phyloP scores from a whole-genome alignment of 768 basidiomycete genomes.

The Leccinum uliginosum region DNA sequence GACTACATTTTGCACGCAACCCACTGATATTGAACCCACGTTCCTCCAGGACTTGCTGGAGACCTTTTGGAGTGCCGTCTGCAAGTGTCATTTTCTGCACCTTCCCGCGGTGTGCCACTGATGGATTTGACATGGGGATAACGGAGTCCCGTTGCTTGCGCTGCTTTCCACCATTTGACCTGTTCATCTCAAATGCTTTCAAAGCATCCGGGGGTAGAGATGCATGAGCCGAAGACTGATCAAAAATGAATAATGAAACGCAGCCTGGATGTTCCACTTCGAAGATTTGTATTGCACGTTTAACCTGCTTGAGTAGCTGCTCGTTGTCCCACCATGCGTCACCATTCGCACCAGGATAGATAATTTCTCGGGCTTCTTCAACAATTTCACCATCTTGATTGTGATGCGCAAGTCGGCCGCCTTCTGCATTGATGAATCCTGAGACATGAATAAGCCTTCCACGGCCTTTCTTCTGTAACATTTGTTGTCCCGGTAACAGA shows the following conservation, averaged over 20 bases:
- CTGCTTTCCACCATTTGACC: conserved; percentile 18
- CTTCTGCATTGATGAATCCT: conserved; percentile 35
- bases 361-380: conserved; percentile 22
- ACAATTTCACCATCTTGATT: conserved; percentile 20
- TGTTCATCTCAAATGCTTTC: conserved; percentile 25
- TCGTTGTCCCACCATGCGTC: conserved; percentile 7
- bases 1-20: background rate
- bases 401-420: conserved; percentile 25
- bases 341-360: conserved; percentile 17
- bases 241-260: conserved; percentile 12
- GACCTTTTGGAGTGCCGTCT: background rate
- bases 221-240: conserved; percentile 9
- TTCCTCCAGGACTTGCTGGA: background rate
- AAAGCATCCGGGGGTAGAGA: conserved; percentile 19
- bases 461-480: conserved; percentile 25
- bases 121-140: background rate
- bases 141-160: background rate
- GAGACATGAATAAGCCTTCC: conserved; percentile 40
- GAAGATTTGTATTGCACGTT: conserved; percentile 22
- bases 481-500: conserved; percentile 7
- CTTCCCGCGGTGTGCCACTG: background rate
- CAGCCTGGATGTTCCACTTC: conserved; percentile 27
- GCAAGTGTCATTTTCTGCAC: background rate
- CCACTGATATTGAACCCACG: background rate
- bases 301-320: conserved; percentile 5